Base-by-base conservation (phyloP, 106 monocot species). In the Narthecium ossifragum region DNA sequence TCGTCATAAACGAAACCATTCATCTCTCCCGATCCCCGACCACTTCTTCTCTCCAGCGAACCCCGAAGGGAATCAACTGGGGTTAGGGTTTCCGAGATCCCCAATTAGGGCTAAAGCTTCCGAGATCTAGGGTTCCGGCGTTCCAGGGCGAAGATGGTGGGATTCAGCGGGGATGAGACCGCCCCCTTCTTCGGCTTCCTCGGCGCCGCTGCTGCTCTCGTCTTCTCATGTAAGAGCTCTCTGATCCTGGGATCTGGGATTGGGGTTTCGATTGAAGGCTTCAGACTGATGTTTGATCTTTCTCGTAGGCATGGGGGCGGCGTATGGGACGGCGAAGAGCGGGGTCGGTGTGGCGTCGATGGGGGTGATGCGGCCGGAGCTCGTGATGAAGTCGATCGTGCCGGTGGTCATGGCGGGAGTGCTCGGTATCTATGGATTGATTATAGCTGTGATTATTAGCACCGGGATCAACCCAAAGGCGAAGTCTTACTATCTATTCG, bases 181-280 rank as follows among this genome's bases (percentile, higher is more conserved):
- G 77, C 77, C 37, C 77, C 77, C 12, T 78, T 78, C 71, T 78
- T 78, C 62, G 77, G 77, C 20, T 77, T 71, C 60, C 76, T 71
- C 20, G 74, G 74, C 53, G 74, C 74, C 36, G 74, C 74, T 0
- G 74, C 74, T 3, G 74, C 74, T 6, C 74, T 77, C 43, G 76
- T 77, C 65, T 77, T 77, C 70, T 77, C 76, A 34, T 77, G 76
- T 77, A 67, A 66, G 4, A 5, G 0, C 33, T 7, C 6, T 50
- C 60, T n/a, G 20, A 10, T 29, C 29, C 21, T 28, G 45, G 2
- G n/a, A 26, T 34, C 52, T 28, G n/a, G 51, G 17, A 6, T 49
- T 20, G 5, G 4, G 22, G n/a, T 24, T 5, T 3, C 5, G 4
- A 6, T 24, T 24, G 49, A 14, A 10, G 36, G 7, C 5, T 36